Evolutionary conservation across 1,139 yeast species (phyloP), one percentile per base, ranked within the genome.

Genomic region (Sugiyamaella pinicola): DNA sequence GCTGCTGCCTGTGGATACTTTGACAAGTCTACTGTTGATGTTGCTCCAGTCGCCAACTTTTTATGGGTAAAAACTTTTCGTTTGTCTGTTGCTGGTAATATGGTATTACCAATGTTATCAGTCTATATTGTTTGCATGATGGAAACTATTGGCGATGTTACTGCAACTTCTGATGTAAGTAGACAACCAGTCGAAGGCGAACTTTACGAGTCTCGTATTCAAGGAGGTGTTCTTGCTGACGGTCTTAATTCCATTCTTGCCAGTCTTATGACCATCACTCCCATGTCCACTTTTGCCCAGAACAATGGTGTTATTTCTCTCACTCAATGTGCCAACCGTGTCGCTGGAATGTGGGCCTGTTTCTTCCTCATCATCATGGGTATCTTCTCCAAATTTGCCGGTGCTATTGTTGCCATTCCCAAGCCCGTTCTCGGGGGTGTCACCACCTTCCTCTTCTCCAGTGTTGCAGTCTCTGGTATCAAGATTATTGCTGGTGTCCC

Each of bases 101-200:
- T 84, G 4, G 89, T 89, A 13, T 73, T 89, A 50, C 96, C 96
- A 15, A 80, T 87, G 73, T 71, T 89, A 57, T 93, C 96, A 0
- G 87, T 88, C 51, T 89, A 84, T 67, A 75, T 87, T 24, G 88
- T 85, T 39, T 72, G 87, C 63, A 84, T 87, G 80, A 87, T 88
- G 88, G 96, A 89, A 73, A 85, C 95, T 47, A 87, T 89, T 64
- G 96, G 96, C 68, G 96, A 89, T 68, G 83, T 89, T 62, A 88
- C 96, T 37, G 96, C 96, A 26, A 87, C 96, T 29, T 83, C 88
- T 52, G 97, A 90, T 69, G 96, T 89, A 31, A 85, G 96, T 8
- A 78, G 95, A 65, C 75, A 86, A 58, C 89, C 84, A 55, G 88
- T 88, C 55, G 90, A 85, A 65, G 96, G 96, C 57, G 83, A 80